Conservation (phyloP, 495 filamentous ascomycete genomes). For the Extremus antarcticus region DNA sequence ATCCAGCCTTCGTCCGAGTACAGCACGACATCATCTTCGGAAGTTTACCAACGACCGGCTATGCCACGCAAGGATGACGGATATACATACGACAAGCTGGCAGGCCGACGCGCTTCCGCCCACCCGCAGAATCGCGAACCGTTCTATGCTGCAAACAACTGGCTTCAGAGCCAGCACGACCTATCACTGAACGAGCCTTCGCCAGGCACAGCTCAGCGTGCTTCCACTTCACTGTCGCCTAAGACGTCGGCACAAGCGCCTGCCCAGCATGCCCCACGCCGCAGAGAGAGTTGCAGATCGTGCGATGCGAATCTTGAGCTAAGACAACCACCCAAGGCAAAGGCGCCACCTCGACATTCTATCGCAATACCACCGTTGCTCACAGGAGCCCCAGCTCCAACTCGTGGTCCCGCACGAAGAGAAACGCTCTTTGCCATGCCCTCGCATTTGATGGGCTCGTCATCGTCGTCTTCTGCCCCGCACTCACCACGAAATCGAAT, state of each 20-base stretch:
- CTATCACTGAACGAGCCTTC: neutral
- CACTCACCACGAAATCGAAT: neutral
- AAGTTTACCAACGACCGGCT: neutral
- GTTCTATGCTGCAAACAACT: neutral
- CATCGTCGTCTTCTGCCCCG: constrained; percentile 3
- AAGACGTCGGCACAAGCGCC: neutral
- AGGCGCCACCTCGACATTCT: neutral
- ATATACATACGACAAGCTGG: neutral
- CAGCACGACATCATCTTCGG: constrained; percentile 14
- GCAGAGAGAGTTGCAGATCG: neutral
- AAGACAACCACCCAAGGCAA: neutral
- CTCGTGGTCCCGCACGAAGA: neutral
- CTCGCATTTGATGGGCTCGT: constrained; percentile 7
- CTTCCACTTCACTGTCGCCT: neutral
- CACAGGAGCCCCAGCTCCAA: too few relatives aligned
- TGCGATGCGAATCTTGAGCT: neutral
- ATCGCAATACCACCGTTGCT: neutral
- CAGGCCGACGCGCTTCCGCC: neutral
- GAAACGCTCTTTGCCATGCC: constrained; percentile 13
- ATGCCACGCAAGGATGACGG: neutral
- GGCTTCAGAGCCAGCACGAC: constrained; percentile 1
- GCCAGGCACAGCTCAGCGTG: neutral
- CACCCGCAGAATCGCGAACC: neutral
- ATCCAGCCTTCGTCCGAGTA: constrained; percentile 16
- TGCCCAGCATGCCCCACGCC: neutral